phyloP scores from a whole-genome alignment of 2,329 filamentous ascomycete genomes.

The Pseudogymnoascus sp. region DNA sequence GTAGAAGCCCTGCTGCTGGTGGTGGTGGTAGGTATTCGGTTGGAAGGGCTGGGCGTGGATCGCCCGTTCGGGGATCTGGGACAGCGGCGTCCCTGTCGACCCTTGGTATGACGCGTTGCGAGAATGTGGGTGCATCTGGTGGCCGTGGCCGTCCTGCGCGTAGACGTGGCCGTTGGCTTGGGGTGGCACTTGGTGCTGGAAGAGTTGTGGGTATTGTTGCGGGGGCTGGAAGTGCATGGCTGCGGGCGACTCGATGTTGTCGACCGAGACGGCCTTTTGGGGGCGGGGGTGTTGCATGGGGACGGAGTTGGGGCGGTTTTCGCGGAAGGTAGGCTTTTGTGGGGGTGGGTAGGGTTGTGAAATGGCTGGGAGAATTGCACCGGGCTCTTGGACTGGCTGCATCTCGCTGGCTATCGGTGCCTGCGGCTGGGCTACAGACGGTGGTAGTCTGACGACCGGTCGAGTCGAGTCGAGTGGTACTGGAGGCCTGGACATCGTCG shows the following conservation, averaged over 20 bases:
- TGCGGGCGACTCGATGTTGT: conserved; percentile 78
- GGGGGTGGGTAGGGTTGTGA: conserved; percentile 50
- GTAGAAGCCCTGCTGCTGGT: conserved; percentile 49
- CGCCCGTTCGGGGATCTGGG: conserved; percentile 85
- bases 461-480: conserved; percentile 53
- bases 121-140: conserved; percentile 46
- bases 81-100: conserved; percentile 71
- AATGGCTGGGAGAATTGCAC: conserved; percentile 1
- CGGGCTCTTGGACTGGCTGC: conserved; percentile 1
- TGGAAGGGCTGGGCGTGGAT: conserved; percentile 90
- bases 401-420: conserved; percentile 25
- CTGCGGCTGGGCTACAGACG: conserved; percentile 31
- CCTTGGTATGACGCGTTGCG: conserved; percentile 64
- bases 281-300: conserved; percentile 92
- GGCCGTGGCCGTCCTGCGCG: conserved; percentile 41
- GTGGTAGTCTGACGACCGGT: conserved; percentile 78
- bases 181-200: conserved; percentile 87
- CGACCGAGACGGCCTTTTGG: conserved; percentile 88
- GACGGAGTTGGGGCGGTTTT: conserved; percentile 44
- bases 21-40: conserved; percentile 58
- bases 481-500: conserved; percentile 61
- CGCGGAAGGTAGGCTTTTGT: conserved; percentile 49
- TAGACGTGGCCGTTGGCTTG: conserved; percentile 55
- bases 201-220: conserved; percentile 70
- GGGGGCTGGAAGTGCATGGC: conserved; percentile 46